Base-by-base conservation (phyloP, 805 yeast genomes). In the Ogataea nitratoaversa region DNA sequence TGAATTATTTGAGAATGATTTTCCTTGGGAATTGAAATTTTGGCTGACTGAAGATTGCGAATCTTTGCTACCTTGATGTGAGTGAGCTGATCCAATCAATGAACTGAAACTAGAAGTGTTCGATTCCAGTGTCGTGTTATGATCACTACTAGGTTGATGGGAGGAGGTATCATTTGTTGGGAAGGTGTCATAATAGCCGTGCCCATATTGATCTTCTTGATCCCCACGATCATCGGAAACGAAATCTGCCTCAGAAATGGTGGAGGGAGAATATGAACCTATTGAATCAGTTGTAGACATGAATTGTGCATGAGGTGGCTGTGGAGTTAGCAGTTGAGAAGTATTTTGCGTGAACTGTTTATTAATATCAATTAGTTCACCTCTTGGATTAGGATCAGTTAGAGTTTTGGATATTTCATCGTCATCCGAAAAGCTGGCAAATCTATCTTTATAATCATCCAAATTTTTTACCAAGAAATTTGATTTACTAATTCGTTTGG, bases 391-490 rank as follows among this genome's bases (percentile, higher is more conserved):
- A n/a, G n/a, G n/a, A n/a, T n/a, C n/a, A n/a, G n/a, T n/a, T n/a
- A n/a, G n/a, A n/a, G n/a, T n/a, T n/a, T n/a, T n/a, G n/a, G n/a
- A n/a, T n/a, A n/a, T n/a, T n/a, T 38, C 30, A 8, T 47, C 47
- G 28, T 44, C 42, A 23, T 44, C 42, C 8, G 52, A 50, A 30
- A 42, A 48, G 17, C 48, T 38, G 8, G 43, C 44, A 35, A 40
- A 43, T n/a, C 40, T 25, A 11, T 41, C 43, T 4, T 50, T 32
- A 40, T 63, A 62, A 14, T 52, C 60, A 36, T 61, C 68, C n/a
- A 62, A 43, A 34, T 60, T 55, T 25, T 58, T 58, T 13, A 61
- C 57, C 27, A 64, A 30, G 32, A 63, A 58, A 43, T 63, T 63
- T 3, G 57, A 40, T 22, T 43, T 50, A 37, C 57, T 53, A 7